phyloP scores from a whole-genome alignment of 2,329 filamentous ascomycete species.

The Hypoxylon sp. region DNA sequence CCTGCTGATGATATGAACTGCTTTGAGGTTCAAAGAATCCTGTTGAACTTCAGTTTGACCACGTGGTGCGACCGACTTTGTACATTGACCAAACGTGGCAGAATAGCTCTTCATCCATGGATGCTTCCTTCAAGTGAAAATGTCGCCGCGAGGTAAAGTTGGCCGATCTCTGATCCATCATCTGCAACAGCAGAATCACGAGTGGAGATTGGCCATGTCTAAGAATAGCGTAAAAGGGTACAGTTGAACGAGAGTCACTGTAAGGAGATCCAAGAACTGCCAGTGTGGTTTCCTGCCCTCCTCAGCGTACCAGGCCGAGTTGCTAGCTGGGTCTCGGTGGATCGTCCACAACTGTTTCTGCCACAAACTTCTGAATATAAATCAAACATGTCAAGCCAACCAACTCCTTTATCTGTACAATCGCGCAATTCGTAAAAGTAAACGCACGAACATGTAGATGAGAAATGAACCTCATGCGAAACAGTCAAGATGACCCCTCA shows the following conservation, averaged over 20 bases:
- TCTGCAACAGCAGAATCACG: slow-evolving; percentile 23
- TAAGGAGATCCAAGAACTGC: slow-evolving; percentile 47
- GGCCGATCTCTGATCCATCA: slow-evolving; percentile 17
- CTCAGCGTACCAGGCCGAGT: slow-evolving; percentile 41
- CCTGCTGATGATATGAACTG: slow-evolving; percentile 30
- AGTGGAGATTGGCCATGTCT: slow-evolving; percentile 44
- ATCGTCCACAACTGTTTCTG: slow-evolving; percentile 32
- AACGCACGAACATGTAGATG: slow-evolving; percentile 28
- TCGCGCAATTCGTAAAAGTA: slow-evolving; percentile 32
- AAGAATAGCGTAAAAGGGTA: slow-evolving; percentile 43
- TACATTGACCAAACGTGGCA: slow-evolving; percentile 41
- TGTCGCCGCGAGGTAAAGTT: slow-evolving; percentile 38
- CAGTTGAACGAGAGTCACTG: slow-evolving; percentile 44
- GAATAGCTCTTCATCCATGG: slow-evolving; percentile 27
- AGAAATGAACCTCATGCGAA: slow-evolving; percentile 30
- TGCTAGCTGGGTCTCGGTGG: slow-evolving; percentile 35
- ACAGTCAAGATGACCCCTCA: slow-evolving; percentile 33
- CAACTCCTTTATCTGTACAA: slow-evolving; percentile 48
- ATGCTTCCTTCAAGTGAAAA: slow-evolving; percentile 38
- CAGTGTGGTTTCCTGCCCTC: slow-evolving; percentile 49
- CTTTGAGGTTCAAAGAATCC: slow-evolving; percentile 30
- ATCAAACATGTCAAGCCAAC: slow-evolving; percentile 45
- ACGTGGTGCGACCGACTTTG: slow-evolving; percentile 36
- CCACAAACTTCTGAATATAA: slow-evolving; percentile 41
- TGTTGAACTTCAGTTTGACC: slow-evolving; percentile 31